Evolutionary conservation across 306 rosid genomes (phyloP).

Genomic region (Cucurbita ficifolia): DNA sequence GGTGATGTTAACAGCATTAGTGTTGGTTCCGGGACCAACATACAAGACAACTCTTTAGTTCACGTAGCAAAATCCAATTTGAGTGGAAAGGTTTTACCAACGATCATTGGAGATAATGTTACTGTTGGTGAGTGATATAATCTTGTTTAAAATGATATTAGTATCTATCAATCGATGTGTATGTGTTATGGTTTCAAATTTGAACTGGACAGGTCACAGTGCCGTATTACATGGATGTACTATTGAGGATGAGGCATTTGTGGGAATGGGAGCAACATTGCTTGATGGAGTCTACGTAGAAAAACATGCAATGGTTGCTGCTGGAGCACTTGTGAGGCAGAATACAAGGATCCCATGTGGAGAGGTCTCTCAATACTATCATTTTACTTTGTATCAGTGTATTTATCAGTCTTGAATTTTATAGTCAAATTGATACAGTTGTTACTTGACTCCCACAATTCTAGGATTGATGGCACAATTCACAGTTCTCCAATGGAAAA

Average conservation of each 20-base stretch:
- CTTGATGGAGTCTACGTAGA: slow-evolving; percentile 87
- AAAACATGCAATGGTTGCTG: slow-evolving; percentile 91
- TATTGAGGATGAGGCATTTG: slow-evolving; percentile 92
- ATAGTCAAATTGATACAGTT: neutral
- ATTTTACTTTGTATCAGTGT: neutral
- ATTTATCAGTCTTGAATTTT: neutral
- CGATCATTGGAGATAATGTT: slow-evolving; percentile 79
- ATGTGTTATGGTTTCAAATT: slow-evolving; percentile 2
- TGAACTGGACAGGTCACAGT: slow-evolving; percentile 51
- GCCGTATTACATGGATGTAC: slow-evolving; percentile 91
- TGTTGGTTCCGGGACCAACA: slow-evolving; percentile 82
- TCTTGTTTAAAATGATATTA: slow-evolving; percentile 9
- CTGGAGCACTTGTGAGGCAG: slow-evolving; percentile 92
- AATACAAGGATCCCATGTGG: slow-evolving; percentile 85
- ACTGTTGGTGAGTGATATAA: slow-evolving; percentile 63
- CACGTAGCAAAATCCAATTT: slow-evolving; percentile 81
- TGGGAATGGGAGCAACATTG: slow-evolving; percentile 88
- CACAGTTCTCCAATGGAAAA: neutral
- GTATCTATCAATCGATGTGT: neutral
- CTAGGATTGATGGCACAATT: neutral
- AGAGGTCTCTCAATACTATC: slow-evolving; percentile 42
- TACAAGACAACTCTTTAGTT: slow-evolving; percentile 92
- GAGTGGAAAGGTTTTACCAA: slow-evolving; percentile 83
- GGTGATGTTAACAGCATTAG: slow-evolving; percentile 90
- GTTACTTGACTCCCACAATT: neutral